These are phyloP conservation scores for Phytophthora fragariaefolia DNA, from an alignment of 352 stramenopile species.

Conservation along the genomic window DNA sequence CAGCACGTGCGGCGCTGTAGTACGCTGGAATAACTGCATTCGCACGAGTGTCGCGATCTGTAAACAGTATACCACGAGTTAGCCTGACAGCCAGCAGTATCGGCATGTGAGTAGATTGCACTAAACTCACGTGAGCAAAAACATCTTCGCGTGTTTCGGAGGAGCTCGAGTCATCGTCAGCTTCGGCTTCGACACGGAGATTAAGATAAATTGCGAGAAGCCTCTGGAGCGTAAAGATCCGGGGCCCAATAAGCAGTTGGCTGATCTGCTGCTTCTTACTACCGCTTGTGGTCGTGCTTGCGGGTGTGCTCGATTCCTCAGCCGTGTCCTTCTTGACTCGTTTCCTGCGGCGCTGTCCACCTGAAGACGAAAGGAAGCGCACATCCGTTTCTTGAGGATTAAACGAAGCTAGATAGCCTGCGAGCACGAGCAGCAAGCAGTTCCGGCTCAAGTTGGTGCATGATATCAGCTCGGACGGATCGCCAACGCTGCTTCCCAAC, in stretches of 20 bases:
- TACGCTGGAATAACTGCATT: slow-evolving; percentile 82
- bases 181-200: slow-evolving; percentile 57
- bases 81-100: too few relatives aligned
- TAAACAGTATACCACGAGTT: slow-evolving; percentile 10
- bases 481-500: slow-evolving; percentile 23
- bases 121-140: slow-evolving; percentile 69
- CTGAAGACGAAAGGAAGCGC: slow-evolving; percentile 74
- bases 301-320: slow-evolving; percentile 11
- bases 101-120: too few relatives aligned
- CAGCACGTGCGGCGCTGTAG: slow-evolving; percentile 66
- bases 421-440: slow-evolving; percentile 76
- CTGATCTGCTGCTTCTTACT: slow-evolving; percentile 59
- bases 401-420: slow-evolving; percentile 79
- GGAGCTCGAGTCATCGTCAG: slow-evolving; percentile 30
- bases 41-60: slow-evolving; percentile 78
- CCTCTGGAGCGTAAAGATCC: slow-evolving; percentile 76
- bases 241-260: slow-evolving; percentile 71
- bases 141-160: slow-evolving; percentile 72
- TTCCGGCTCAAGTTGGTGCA: slow-evolving; percentile 66
- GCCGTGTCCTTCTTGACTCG: slow-evolving; percentile 40
- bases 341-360: slow-evolving; percentile 58
- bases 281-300: slow-evolving; percentile 14
- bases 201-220: slow-evolving; percentile 84
- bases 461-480: slow-evolving; percentile 57
- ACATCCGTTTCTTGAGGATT: slow-evolving; percentile 80